Evolutionary conservation across 805 yeast genomes (phyloP).

Genomic region (Suhomyces faveliae): DNA sequence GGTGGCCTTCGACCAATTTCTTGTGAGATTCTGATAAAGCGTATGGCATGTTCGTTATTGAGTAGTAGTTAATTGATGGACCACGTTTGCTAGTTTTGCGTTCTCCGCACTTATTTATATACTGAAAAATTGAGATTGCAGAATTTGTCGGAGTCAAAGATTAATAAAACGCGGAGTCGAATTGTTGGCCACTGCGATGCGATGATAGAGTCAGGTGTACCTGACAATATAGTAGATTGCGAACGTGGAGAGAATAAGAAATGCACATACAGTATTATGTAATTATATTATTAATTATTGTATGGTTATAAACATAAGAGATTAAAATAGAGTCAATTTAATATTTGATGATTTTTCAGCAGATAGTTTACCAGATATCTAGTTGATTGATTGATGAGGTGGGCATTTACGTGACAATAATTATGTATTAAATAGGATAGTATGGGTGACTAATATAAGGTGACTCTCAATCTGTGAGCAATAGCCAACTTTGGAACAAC

Average conservation of each 20-base stretch:
- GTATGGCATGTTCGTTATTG: constrained; percentile 33
- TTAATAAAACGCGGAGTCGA: constrained; percentile 2
- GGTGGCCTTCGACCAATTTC: constrained; percentile 58
- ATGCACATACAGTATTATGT: neutral
- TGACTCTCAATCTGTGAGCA: constrained; percentile 73
- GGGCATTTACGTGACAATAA: neutral
- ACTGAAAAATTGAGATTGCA: neutral
- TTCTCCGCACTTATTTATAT: constrained; percentile 4
- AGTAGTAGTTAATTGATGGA: neutral
- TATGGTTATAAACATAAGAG: neutral
- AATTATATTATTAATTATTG: too few relatives aligned
- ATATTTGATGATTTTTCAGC: too few relatives aligned
- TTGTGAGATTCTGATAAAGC: constrained; percentile 49
- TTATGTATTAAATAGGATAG: neutral
- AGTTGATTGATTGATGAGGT: neutral
- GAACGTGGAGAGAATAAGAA: neutral
- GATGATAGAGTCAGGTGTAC: neutral
- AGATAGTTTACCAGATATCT: too few relatives aligned
- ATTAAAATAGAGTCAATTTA: neutral
- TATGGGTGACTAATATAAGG: constrained; percentile 27
- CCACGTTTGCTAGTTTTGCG: neutral
- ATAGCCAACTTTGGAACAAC: constrained; percentile 90
- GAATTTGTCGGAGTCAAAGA: constrained; percentile 6
- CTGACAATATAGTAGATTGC: neutral
- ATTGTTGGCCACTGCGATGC: neutral